These are phyloP conservation scores for Mycena olivaceomarginata DNA, from an alignment of 768 basidiomycete species.

Conservation along the genomic window DNA sequence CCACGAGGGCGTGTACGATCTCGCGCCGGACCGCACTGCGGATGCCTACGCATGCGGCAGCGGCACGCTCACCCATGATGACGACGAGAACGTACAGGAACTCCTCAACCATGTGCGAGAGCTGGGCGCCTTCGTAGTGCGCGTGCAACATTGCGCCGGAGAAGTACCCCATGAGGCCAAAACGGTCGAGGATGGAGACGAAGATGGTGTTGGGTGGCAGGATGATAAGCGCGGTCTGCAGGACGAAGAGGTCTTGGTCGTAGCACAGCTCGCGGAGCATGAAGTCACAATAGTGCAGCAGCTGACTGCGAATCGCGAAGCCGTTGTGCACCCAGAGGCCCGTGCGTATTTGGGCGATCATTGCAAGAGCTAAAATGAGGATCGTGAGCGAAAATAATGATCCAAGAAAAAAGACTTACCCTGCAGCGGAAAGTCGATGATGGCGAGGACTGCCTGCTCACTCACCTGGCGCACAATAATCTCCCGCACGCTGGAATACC, in stretches of 20 bases:
- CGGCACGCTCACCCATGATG: conserved; percentile 88
- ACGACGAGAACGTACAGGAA: conserved; percentile 91
- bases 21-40: conserved; percentile 84
- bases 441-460: conserved; percentile 81
- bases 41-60: conserved; percentile 81
- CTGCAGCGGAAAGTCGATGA: conserved; percentile 93
- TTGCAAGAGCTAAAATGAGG: conserved; percentile 89
- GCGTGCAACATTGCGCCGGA: conserved; percentile 75
- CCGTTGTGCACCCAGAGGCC: conserved; percentile 99
- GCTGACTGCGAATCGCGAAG: conserved; percentile 96
- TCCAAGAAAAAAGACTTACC: conserved; percentile 72
- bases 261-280: conserved; percentile 97
- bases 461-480: conserved; percentile 77
- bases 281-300: conserved; percentile 97
- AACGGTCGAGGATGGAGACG: conserved; percentile 93
- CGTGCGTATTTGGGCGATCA: conserved; percentile 96
- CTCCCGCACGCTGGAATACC: conserved; percentile 74
- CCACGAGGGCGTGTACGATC: conserved; percentile 79
- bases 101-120: conserved; percentile 94
- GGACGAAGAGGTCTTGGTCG: conserved; percentile 93
- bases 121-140: conserved; percentile 81
- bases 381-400: conserved; percentile 76
- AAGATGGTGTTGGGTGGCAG: conserved; percentile 88
- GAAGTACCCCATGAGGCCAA: conserved; percentile 89
- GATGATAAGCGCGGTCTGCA: conserved; percentile 89